Evolutionary conservation across 768 basidiomycete species (phyloP), one percentile per base, ranked within the genome.

Genomic region (Cystobasidium onofrii): DNA sequence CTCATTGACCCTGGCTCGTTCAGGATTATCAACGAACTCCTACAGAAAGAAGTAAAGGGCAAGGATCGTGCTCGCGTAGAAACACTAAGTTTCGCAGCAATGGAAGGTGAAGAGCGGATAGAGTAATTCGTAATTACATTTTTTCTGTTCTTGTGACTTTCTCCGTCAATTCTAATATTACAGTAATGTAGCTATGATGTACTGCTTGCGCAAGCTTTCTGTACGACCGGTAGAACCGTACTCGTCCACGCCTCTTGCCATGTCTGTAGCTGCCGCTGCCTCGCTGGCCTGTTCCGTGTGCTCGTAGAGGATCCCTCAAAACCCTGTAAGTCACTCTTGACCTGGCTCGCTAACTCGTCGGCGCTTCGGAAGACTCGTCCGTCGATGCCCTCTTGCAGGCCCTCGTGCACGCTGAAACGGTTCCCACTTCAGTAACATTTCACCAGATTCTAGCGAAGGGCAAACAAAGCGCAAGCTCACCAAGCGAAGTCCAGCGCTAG

Each of bases 1-100:
- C 85, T 95, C 70, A 97, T 98, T 74, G 93, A 97, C 80, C 95
- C 96, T 3, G 87, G 90, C 50, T 88, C 90, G 77, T 95, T 96
- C 86, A 87, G 90, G 41, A 84, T 89, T 23, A 86, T 99, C 76
- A 90, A 89, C 78, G 95, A 98, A 74, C 81, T 98, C 50, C 82
- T 98, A 74, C 90, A 93, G 80, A 90, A 89, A 80, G 90, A 97
- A 80, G 89, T 89, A 79, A 94, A 95, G 81, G 91, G 91, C 20
- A 86, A 86, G 76, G 91, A 92, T 0, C 39, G 46, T 13, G 41
- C 74, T 7, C 84, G 90, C 64, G 83, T 97, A 46, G 95, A 97
- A 81, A 94, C 92, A 0, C 75, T 81, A n/a, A 76, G 72, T 55
- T 76, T 79, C 34, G 73, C 76, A 18, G 75, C 75, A n/a, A 69